Percentiles rank a stretch among this genome's conserved stretches.
phyloP scores from a whole-genome alignment of 2,329 filamentous ascomycete genomes.

The Alternaria burnsii region DNA sequence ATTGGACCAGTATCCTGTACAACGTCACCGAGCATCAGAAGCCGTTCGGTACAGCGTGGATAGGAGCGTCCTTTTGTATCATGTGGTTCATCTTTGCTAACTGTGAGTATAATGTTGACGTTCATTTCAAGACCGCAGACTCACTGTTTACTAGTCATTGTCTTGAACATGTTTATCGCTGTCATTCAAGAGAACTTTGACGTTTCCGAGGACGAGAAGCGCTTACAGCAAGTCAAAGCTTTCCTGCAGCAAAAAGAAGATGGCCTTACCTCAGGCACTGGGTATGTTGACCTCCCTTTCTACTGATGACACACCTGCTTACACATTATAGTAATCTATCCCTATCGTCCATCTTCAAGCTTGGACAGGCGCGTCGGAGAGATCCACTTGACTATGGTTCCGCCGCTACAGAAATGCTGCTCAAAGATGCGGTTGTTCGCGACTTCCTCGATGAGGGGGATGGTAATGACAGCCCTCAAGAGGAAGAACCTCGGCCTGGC shows the following conservation, averaged over 20 bases:
- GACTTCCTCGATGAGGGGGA: conserved; percentile 87
- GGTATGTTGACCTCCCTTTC: conserved; percentile 47
- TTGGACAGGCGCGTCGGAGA: conserved; percentile 69
- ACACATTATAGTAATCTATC: conserved; percentile 68
- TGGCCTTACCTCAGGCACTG: conserved; percentile 67
- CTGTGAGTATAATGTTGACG: conserved; percentile 52
- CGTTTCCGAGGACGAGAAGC: conserved; percentile 97
- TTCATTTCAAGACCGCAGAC: background rate
- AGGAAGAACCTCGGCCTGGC: conserved; percentile 44
- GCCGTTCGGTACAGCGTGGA: conserved; percentile 79
- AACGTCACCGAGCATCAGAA: conserved; percentile 76
- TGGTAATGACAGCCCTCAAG: conserved; percentile 41
- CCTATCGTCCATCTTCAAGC: conserved; percentile 69
- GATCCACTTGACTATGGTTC: conserved; percentile 93
- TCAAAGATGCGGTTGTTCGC: conserved; percentile 93
- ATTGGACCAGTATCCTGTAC: conserved; percentile 92
- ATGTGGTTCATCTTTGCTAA: conserved; percentile 96
- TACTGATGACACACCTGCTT: background rate
- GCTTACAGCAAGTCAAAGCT: conserved; percentile 92
- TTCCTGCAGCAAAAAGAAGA: conserved; percentile 93
- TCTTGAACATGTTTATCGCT: conserved; percentile 99
- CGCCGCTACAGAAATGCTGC: conserved; percentile 91
- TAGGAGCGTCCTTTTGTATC: conserved; percentile 88
- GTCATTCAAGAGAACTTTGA: conserved; percentile 99
- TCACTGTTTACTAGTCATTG: conserved; percentile 66